phyloP scores from a whole-genome alignment of 2,329 filamentous ascomycete genomes.

The Cladobotryum protrusum region DNA sequence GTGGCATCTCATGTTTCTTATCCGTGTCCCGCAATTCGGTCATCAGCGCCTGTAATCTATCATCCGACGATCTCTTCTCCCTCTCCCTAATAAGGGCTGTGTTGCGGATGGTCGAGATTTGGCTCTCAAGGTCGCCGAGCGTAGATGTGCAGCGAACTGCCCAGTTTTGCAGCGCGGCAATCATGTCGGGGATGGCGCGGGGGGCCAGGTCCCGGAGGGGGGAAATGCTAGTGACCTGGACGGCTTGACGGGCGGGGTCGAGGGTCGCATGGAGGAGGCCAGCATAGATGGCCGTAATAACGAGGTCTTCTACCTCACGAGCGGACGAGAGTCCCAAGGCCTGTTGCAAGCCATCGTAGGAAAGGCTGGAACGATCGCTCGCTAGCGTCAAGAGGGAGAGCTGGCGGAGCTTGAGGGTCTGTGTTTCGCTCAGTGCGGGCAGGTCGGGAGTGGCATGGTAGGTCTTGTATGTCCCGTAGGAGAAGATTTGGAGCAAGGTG shows the following conservation, averaged over 20 bases:
- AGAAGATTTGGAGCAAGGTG: constrained; percentile 77
- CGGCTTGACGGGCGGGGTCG: constrained; percentile 66
- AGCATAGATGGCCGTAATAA: constrained; percentile 83
- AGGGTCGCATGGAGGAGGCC: constrained; percentile 77
- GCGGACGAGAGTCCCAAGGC: constrained; percentile 60
- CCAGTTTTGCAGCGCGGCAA: constrained; percentile 66
- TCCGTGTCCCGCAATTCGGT: constrained; percentile 39
- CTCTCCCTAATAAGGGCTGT: constrained; percentile 49
- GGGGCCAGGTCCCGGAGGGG: constrained; percentile 82
- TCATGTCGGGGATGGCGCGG: constrained; percentile 61
- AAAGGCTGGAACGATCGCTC: constrained; percentile 59
- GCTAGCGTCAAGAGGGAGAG: constrained; percentile 82
- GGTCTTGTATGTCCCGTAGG: constrained; percentile 79
- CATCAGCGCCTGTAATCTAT: constrained; percentile 43
- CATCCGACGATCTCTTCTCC: constrained; percentile 42
- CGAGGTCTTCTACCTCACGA: constrained; percentile 73
- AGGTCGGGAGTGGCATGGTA: constrained; percentile 54
- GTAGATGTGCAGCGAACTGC: constrained; percentile 69
- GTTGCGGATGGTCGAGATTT: constrained; percentile 61
- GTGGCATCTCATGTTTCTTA: constrained; percentile 23
- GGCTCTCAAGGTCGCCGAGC: constrained; percentile 66
- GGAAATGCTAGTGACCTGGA: constrained; percentile 73
- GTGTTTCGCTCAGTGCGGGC: constrained; percentile 64
- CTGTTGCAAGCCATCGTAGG: constrained; percentile 62
- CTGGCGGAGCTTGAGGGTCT: constrained; percentile 81